Conservation (phyloP, 306 rosid species). For the Fragaria iinumae region DNA sequence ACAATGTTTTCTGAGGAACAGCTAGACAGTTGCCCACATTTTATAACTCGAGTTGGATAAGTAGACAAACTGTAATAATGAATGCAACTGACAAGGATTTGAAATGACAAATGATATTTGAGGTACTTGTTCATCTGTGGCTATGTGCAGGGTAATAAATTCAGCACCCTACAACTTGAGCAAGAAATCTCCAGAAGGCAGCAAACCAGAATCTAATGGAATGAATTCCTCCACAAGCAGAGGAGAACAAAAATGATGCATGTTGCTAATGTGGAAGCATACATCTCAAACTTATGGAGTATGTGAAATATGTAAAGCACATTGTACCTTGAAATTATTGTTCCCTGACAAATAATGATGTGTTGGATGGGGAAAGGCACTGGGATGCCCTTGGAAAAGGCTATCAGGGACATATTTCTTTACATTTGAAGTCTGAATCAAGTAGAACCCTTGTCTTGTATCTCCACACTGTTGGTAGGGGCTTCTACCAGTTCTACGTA, state of each 20-base stretch:
- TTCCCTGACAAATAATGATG: background rate
- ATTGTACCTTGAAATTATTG: conserved; percentile 9
- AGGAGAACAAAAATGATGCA: conserved; percentile 23
- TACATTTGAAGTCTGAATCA: conserved; percentile 16
- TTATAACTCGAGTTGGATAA: background rate
- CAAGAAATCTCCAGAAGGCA: conserved; percentile 52
- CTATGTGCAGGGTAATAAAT: conserved; percentile 67
- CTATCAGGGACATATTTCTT: too few relatives aligned
- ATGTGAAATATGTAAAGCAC: conserved; percentile 35
- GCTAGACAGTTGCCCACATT: background rate
- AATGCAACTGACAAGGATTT: background rate
- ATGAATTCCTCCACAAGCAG: conserved; percentile 42
- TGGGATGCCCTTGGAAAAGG: too few relatives aligned
- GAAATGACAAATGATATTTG: conserved; percentile 16
- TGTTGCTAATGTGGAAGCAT: conserved; percentile 22
- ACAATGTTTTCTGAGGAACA: conserved; percentile 2
- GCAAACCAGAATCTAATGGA: conserved; percentile 48
- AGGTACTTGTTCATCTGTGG: conserved; percentile 17
- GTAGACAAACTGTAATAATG: background rate
- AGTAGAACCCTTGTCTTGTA: background rate
- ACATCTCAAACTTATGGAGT: conserved; percentile 31
- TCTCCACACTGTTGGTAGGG: background rate
- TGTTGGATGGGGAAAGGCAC: too few relatives aligned
- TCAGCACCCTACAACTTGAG: conserved; percentile 61
- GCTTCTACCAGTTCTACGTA: background rate